Conservation (phyloP, 805 yeast genomes). For the Starmerella floricola region DNA sequence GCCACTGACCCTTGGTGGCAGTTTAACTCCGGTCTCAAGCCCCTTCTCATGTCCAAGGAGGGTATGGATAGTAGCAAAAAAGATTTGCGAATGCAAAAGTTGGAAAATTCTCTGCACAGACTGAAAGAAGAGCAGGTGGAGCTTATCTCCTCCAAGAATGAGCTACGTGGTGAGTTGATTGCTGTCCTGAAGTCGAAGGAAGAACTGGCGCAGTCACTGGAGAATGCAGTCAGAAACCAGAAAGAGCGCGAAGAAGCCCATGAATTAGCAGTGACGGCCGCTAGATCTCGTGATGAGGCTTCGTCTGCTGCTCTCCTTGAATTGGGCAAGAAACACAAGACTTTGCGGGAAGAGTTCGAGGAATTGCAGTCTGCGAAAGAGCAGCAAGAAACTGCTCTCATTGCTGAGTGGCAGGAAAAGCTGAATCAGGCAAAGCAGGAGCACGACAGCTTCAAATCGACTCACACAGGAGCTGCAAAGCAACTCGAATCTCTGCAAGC, state of each 20-base stretch:
- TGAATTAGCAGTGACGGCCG: slow-evolving; percentile 10
- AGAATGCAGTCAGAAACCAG: slow-evolving; percentile 15
- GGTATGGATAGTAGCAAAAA: slow-evolving; percentile 18
- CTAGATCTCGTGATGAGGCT: slow-evolving; percentile 16
- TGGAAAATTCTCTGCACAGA: slow-evolving; percentile 23
- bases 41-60: slow-evolving; percentile 45
- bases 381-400: not conserved
- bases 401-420: not conserved
- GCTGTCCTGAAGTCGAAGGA: slow-evolving; percentile 30
- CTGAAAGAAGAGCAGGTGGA: slow-evolving; percentile 27
- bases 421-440: no score
- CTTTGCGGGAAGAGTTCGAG: slow-evolving; percentile 7
- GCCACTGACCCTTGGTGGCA: slow-evolving; percentile 65
- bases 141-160: slow-evolving; percentile 27
- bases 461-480: no score
- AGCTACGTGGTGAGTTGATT: slow-evolving; percentile 31
- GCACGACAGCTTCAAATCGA: no score
- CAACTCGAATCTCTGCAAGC: no score
- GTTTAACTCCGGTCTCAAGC: slow-evolving; percentile 58
- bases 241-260: slow-evolving; percentile 12
- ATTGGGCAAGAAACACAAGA: slow-evolving; percentile 10
- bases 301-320: slow-evolving; percentile 12
- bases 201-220: slow-evolving; percentile 24
- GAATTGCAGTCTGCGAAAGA: not conserved
- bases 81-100: slow-evolving; percentile 26